Evolutionary conservation across 208 protist genomes (phyloP).

Genomic region (Herpetomonas samuelpessoai): DNA sequence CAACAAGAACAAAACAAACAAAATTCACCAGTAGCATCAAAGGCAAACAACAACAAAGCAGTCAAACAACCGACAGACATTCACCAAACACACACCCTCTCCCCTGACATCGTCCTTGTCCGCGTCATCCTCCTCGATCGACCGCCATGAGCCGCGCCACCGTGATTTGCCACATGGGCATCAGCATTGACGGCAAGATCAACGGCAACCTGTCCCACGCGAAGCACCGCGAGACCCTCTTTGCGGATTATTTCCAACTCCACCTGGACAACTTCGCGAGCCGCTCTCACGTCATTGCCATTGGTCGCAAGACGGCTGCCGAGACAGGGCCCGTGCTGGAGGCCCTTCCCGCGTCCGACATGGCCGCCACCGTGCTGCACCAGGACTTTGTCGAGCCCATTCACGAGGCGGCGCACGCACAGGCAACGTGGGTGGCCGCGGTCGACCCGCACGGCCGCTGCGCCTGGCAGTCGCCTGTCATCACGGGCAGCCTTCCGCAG

Average conservation of each 20-base stretch:
- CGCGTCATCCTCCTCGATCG: too few species aligned
- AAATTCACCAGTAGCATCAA: too few species aligned
- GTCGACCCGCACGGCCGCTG: not conserved
- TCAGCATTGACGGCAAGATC: not conserved
- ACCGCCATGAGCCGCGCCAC: not conserved
- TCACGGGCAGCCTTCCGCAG: not conserved
- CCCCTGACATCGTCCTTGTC: too few species aligned
- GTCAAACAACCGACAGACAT: too few species aligned
- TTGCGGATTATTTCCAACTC: not conserved
- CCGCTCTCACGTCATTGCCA: not conserved
- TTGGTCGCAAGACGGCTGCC: not conserved
- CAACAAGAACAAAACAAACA: too few species aligned
- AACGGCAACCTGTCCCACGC: not conserved
- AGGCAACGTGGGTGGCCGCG: not conserved
- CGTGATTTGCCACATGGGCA: not conserved
- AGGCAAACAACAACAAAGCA: too few species aligned
- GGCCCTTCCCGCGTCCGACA: not conserved
- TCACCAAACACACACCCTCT: too few species aligned
- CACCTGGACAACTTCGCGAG: not conserved
- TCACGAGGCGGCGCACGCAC: not conserved
- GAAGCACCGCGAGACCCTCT: not conserved
- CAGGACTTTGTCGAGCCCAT: not conserved
- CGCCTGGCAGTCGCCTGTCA: not conserved
- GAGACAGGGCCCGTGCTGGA: not conserved
- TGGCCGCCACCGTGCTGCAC: not conserved